Conservation (phyloP, 2,329 filamentous ascomycete genomes). For the Clonostachys chloroleuca region DNA sequence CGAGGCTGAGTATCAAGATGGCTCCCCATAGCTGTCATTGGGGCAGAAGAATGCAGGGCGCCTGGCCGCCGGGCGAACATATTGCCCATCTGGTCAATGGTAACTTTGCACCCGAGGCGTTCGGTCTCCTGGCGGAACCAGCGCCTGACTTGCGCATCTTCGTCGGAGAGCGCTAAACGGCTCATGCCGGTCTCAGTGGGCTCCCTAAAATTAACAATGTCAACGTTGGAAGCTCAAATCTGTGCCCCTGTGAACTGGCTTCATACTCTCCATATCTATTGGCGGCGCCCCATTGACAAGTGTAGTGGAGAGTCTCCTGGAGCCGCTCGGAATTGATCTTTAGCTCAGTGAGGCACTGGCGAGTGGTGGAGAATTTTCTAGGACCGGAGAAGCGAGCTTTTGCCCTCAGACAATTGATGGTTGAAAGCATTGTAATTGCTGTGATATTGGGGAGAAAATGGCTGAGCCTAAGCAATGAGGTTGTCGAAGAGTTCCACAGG, state of each 20-base stretch:
- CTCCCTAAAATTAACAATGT: constrained; percentile 2
- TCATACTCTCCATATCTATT: constrained; percentile 17
- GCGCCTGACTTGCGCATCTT: constrained; percentile 66
- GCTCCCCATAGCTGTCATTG: constrained; percentile 64
- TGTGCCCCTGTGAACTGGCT: background rate
- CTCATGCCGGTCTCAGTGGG: constrained; percentile 68
- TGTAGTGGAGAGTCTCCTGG: constrained; percentile 11
- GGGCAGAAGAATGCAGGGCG: constrained; percentile 23
- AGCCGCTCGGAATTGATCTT: constrained; percentile 12
- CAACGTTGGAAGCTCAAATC: background rate
- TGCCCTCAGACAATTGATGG: no score
- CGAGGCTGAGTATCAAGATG: constrained; percentile 63
- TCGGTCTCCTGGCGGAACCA: constrained; percentile 68
- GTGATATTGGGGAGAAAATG: no score
- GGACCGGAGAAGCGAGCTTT: no score
- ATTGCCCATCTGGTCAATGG: constrained; percentile 74
- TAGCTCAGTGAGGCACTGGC: constrained; percentile 1
- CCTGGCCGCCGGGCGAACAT: constrained; percentile 72
- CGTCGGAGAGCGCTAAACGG: constrained; percentile 65
- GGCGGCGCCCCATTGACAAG: constrained; percentile 10
- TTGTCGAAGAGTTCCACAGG: no score
- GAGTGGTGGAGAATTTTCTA: background rate
- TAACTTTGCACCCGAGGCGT: constrained; percentile 61
- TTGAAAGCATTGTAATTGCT: no score
- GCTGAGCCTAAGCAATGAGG: no score